These are phyloP conservation scores for Vararia minispora DNA, from an alignment of 768 basidiomycete species.

Conservation along the genomic window DNA sequence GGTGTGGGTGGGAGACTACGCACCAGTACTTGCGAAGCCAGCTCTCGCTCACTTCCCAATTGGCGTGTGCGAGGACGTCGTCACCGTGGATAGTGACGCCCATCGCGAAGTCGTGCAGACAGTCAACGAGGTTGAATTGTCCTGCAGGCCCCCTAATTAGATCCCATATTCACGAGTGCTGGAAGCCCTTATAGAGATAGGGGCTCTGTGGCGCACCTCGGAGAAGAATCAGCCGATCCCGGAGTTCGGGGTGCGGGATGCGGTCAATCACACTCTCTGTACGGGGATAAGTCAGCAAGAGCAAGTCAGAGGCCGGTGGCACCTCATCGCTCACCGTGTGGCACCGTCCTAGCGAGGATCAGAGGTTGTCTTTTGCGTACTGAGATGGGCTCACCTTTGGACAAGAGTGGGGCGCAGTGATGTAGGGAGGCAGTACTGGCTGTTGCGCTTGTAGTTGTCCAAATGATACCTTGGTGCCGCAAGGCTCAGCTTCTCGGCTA, in stretches of 20 bases:
- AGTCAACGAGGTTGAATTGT: conserved; percentile 72
- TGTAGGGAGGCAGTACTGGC: conserved; percentile 77
- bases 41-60: conserved; percentile 81
- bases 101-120: conserved; percentile 59
- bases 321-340: conserved; percentile 50
- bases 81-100: conserved; percentile 77
- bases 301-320: not conserved
- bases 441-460: conserved; percentile 81
- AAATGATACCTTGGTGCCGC: conserved; percentile 62
- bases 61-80: conserved; percentile 79
- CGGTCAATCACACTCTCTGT: conserved; percentile 86
- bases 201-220: conserved; percentile 56
- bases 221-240: conserved; percentile 84
- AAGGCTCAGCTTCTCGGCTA: conserved; percentile 2
- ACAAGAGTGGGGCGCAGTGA: conserved; percentile 83
- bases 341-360: conserved; percentile 42
- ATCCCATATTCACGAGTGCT: conserved; percentile 4
- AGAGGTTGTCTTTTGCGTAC: too few relatives aligned
- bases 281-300: conserved; percentile 3
- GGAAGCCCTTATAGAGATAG: too few relatives aligned
- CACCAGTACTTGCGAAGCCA: conserved; percentile 82
- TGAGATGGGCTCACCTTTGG: conserved; percentile 46
- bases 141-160: conserved; percentile 29
- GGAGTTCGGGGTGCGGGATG: conserved; percentile 78
- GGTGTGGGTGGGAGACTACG: conserved; percentile 17